Evolutionary conservation across 2,329 filamentous ascomycete species (phyloP).

Genomic region (Aureobasidium melanogenum): DNA sequence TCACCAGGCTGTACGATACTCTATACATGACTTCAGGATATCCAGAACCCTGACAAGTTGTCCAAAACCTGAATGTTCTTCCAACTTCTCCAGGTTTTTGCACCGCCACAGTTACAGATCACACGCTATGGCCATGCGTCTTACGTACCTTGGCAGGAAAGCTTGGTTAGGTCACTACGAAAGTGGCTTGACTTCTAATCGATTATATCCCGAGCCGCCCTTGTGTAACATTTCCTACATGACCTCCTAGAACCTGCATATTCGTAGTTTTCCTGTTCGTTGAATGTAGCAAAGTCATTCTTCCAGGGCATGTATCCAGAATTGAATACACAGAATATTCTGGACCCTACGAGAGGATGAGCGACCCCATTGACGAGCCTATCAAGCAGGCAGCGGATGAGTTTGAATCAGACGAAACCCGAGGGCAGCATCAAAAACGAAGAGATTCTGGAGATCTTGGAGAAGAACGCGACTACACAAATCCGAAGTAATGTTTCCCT

Average conservation of each 20-base stretch:
- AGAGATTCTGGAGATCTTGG: slow-evolving; percentile 24
- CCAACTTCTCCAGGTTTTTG: background rate
- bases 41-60: no score
- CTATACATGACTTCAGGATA: no score
- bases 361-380: slow-evolving; percentile 45
- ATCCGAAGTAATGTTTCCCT: slow-evolving; percentile 30
- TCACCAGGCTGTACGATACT: background rate
- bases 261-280: background rate
- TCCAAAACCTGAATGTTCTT: background rate
- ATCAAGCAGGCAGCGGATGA: slow-evolving; percentile 39
- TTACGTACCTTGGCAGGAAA: slow-evolving; percentile 6
- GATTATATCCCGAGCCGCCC: background rate
- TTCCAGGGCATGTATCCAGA: background rate
- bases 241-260: background rate
- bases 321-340: background rate
- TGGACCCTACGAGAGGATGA: slow-evolving; percentile 26
- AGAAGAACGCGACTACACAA: slow-evolving; percentile 35
- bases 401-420: slow-evolving; percentile 27
- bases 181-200: background rate
- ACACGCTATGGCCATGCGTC: background rate
- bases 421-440: slow-evolving; percentile 20
- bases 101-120: background rate
- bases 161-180: background rate
- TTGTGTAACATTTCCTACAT: background rate
- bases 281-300: background rate